Percentiles rank a stretch among this genome's conserved stretches.
Evolutionary conservation across 1,284 basidiomycete species (phyloP).

Genomic region (Blastosporella zonata): DNA sequence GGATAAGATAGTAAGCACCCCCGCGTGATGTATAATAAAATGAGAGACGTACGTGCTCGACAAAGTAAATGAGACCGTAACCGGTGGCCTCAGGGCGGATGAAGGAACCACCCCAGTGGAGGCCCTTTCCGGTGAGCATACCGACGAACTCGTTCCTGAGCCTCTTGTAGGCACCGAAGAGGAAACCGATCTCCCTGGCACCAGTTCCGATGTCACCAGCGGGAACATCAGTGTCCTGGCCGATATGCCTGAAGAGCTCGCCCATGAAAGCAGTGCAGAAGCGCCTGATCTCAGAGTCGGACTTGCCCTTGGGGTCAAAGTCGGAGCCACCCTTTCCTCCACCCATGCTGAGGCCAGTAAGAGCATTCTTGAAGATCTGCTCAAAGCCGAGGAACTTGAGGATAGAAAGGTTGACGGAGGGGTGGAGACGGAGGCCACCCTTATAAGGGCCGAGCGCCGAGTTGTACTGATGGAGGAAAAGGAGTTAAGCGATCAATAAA

Average conservation of each 20-base stretch:
- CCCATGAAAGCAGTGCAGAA: slow-evolving; percentile 73
- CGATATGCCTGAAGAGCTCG: slow-evolving; percentile 72
- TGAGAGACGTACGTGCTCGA: slow-evolving; percentile 56
- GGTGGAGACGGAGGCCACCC: slow-evolving; percentile 79
- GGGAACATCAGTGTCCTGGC: slow-evolving; percentile 76
- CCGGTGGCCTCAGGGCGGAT: slow-evolving; percentile 75
- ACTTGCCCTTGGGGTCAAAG: slow-evolving; percentile 84
- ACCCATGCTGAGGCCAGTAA: slow-evolving; percentile 78
- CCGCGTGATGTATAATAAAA: slow-evolving; percentile 3
- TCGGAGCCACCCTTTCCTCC: slow-evolving; percentile 73
- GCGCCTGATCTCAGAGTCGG: slow-evolving; percentile 71
- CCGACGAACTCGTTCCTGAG: slow-evolving; percentile 75
- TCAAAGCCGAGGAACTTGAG: slow-evolving; percentile 87
- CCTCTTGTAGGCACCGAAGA: slow-evolving; percentile 77
- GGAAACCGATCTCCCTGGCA: slow-evolving; percentile 67
- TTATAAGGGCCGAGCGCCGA: slow-evolving; percentile 84
- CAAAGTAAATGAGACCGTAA: slow-evolving; percentile 80
- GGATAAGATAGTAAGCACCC: background rate
- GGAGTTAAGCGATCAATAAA: slow-evolving; percentile 53
- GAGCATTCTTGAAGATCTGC: slow-evolving; percentile 80
- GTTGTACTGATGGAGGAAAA: slow-evolving; percentile 56
- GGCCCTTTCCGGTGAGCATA: slow-evolving; percentile 77
- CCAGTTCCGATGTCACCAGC: slow-evolving; percentile 76
- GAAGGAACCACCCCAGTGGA: slow-evolving; percentile 70
- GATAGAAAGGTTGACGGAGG: slow-evolving; percentile 80